Evolutionary conservation across 257 asterid species (phyloP).

Genomic region (Fraxinus anomala): DNA sequence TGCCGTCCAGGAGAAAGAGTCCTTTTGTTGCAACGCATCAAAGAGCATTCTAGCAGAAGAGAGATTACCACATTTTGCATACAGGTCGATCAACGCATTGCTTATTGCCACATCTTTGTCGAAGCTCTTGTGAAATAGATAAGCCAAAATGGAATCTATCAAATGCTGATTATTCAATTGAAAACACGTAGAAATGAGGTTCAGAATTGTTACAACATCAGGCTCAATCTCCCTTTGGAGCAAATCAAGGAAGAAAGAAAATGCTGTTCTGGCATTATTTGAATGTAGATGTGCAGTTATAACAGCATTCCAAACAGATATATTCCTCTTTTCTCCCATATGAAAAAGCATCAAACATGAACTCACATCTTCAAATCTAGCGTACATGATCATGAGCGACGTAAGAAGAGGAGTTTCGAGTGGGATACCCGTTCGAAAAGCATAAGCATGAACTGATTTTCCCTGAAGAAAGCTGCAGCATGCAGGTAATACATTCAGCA

Average conservation of each 20-base stretch:
- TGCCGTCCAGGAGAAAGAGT: conserved; percentile 51
- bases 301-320: conserved; percentile 63
- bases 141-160: conserved; percentile 43
- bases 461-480: conserved; percentile 43
- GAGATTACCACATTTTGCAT: conserved; percentile 56
- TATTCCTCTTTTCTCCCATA: conserved; percentile 44
- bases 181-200: conserved; percentile 52
- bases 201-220: conserved; percentile 48
- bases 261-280: conserved; percentile 30
- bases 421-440: conserved; percentile 35
- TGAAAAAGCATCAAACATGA: conserved; percentile 44
- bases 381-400: conserved; percentile 64
- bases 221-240: conserved; percentile 39
- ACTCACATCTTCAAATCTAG: conserved; percentile 35
- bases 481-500: conserved; percentile 54
- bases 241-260: conserved; percentile 44
- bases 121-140: conserved; percentile 42
- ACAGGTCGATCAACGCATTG: conserved; percentile 53
- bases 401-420: conserved; percentile 53
- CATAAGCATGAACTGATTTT: conserved; percentile 56
- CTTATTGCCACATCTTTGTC: conserved; percentile 39
- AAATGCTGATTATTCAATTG: conserved; percentile 42
- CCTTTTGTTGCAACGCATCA: conserved; percentile 44
- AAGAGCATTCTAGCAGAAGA: conserved; percentile 45
- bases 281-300: conserved; percentile 47